Conservation (phyloP, 2,329 filamentous ascomycete genomes). For the Didymella sp. region DNA sequence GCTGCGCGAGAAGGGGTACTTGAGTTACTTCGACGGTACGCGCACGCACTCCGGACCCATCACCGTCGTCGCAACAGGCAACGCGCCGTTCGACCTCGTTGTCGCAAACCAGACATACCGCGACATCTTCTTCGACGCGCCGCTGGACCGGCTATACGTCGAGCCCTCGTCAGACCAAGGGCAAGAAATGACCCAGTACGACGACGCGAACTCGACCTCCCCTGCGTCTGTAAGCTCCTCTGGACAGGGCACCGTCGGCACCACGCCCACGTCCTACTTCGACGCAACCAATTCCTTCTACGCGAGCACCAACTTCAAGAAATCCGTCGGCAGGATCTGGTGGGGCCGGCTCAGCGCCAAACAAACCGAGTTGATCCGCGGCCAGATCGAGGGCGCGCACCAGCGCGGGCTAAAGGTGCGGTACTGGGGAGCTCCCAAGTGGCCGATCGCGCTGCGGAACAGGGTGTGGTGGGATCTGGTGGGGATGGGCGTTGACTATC, state of each 20-base stretch:
- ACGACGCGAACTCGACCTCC: background rate
- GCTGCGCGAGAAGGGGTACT: constrained; percentile 58
- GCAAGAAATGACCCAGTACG: no score
- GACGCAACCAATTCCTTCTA: constrained; percentile 68
- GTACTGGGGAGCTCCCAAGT: constrained; percentile 64
- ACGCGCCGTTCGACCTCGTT: constrained; percentile 59
- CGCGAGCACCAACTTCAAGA: constrained; percentile 65
- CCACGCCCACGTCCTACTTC: constrained; percentile 45
- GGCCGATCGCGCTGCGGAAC: constrained; percentile 62
- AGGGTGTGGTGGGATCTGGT: constrained; percentile 62
- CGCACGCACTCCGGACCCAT: constrained; percentile 53
- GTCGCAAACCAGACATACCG: constrained; percentile 57
- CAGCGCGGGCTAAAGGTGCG: constrained; percentile 60
- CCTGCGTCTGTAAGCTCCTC: background rate
- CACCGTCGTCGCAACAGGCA: constrained; percentile 62
- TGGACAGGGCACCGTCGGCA: constrained; percentile 57
- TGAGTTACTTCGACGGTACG: constrained; percentile 59
- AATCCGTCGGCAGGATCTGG: constrained; percentile 60
- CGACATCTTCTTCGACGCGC: constrained; percentile 65
- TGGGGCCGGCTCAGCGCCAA: constrained; percentile 55
- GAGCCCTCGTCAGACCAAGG: constrained; percentile 23
- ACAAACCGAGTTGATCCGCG: constrained; percentile 58
- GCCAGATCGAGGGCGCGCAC: constrained; percentile 61
- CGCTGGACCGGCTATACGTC: constrained; percentile 50
- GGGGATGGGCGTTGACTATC: constrained; percentile 61